Conservation (phyloP, 306 rosid species). For the Vicia villosa region DNA sequence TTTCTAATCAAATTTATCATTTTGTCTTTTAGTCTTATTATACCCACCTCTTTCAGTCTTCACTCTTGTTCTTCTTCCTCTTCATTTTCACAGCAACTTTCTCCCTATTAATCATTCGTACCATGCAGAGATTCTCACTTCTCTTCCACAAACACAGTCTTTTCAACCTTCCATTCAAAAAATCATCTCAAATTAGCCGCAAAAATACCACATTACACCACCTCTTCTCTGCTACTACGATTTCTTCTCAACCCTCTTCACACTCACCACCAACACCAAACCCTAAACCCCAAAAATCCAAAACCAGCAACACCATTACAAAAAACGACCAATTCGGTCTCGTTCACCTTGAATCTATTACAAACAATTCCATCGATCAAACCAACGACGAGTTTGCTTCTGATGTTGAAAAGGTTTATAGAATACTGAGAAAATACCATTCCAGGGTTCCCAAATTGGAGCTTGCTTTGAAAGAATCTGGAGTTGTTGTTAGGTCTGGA, state of each 20-base stretch:
- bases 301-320: neutral
- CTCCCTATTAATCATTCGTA: neutral
- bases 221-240: conserved; percentile 8
- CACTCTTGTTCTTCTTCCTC: neutral
- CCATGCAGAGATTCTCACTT: conserved; percentile 48
- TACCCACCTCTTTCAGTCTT: no score
- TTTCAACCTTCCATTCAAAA: neutral
- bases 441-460: conserved; percentile 78
- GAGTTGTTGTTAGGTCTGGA: conserved; percentile 64
- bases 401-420: conserved; percentile 71
- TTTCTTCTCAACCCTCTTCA: neutral
- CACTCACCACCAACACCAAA: conserved; percentile 9
- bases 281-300: neutral
- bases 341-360: conserved; percentile 35
- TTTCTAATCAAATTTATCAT: no score
- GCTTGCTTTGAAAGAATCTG: conserved; percentile 75
- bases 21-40: no score
- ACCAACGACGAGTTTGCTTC: conserved; percentile 57
- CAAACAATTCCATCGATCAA: conserved; percentile 22
- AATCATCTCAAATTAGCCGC: neutral
- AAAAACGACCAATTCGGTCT: conserved; percentile 42
- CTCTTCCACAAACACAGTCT: conserved; percentile 18
- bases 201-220: neutral
- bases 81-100: neutral
- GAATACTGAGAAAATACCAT: conserved; percentile 72